Evolutionary conservation across 2,329 filamentous ascomycete species (phyloP).

Genomic region (Colletotrichum limetticola): DNA sequence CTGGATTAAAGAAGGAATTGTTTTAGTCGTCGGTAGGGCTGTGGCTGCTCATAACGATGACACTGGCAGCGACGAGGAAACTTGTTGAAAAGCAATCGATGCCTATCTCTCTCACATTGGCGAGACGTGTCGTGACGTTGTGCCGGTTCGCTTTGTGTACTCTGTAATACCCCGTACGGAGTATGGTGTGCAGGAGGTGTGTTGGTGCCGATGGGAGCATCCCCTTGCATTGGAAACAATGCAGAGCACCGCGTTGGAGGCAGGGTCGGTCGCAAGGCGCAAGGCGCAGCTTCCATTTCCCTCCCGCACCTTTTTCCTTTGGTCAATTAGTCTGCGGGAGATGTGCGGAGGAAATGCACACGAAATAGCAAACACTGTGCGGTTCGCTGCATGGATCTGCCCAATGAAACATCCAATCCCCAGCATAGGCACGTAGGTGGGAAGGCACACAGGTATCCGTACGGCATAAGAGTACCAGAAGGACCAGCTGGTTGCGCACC

Average conservation of each 20-base stretch:
- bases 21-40: neutral
- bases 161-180: too few relatives aligned
- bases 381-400: constrained; percentile 10
- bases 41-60: neutral
- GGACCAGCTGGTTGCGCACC: constrained; percentile 9
- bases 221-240: constrained; percentile 11
- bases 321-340: neutral
- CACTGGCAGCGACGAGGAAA: neutral
- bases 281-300: neutral
- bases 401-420: constrained; percentile 25
- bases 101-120: neutral
- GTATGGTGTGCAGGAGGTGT: constrained; percentile 2
- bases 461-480: neutral
- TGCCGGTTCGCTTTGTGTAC: neutral
- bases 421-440: neutral
- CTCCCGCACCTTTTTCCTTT: neutral
- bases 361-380: constrained; percentile 24
- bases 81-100: neutral
- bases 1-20: too few relatives aligned
- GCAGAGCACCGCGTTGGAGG: constrained; percentile 11
- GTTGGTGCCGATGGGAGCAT: neutral
- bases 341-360: neutral
- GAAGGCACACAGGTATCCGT: too few relatives aligned
- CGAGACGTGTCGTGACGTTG: neutral
- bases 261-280: constrained; percentile 1